Evolutionary conservation across 129 eudicot species (phyloP), one percentile per base, ranked within the genome.

Genomic region (Artemisia argyi): DNA sequence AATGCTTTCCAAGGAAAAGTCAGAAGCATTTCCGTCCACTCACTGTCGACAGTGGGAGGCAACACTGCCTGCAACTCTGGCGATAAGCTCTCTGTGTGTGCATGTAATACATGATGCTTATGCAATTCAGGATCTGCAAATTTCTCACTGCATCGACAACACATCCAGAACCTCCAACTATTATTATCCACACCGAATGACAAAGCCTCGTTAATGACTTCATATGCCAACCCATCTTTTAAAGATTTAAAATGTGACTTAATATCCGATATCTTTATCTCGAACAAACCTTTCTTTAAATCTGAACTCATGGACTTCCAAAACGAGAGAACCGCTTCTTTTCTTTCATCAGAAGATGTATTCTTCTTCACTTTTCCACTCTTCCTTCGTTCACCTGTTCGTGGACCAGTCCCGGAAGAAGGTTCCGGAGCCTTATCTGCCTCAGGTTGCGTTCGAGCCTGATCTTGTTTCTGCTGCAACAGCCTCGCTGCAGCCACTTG

Each of bases 1-100:
- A 95, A 58, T 17, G 99, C 88, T 76, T 84, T 90, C 99, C 99
- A 95, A 12, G 85, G 51, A 68, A 85, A 88, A 47, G 78, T 88
- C 35, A 90, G 76, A 85, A 95, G 96, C 97, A 86, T 95, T 73
- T 95, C 86, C n/a, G 68, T 82, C 99, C 99, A 95, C 75, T 90
- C 97, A 75, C 55, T 79, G 19, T 86, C 89, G 14, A 91, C 81
- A 73, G 15, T 77, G 57, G 77, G 83, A 72, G 99, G 99, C 54
- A 95, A 73, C 51, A 79, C 68, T n/a, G 84, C 70, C 75, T 91
- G 91, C 80, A 95, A 70, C 59, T 86, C 83, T 8, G 91, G 91
- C 61, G 84, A 65, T 74, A 85, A 80, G 76, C 77, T 86, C 13
- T 88, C 87, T 82, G 83, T 78, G 60, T 95, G 99, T 74, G 86